Evolutionary conservation across 345 rosid species (phyloP).

Genomic region (Heritiera littoralis): DNA sequence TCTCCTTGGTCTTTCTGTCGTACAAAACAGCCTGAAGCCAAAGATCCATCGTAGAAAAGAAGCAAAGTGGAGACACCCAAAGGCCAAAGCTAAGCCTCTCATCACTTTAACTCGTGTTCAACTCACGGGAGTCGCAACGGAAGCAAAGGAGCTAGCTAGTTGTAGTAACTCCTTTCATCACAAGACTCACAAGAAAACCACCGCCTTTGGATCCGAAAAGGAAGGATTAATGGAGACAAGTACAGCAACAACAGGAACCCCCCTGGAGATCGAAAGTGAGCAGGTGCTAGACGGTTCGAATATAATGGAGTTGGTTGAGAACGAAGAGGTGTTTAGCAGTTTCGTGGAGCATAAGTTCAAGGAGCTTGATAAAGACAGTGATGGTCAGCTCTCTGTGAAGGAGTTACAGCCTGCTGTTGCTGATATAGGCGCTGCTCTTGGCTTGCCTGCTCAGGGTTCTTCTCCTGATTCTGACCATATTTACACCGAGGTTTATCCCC

Average conservation of each 20-base stretch:
- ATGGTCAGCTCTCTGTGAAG: slow-evolving; percentile 78
- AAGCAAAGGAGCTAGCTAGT: background rate
- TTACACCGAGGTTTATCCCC: slow-evolving; percentile 66
- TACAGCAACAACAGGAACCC: slow-evolving; percentile 2
- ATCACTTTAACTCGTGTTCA: slow-evolving; percentile 30
- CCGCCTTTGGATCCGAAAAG: background rate
- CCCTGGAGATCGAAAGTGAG: slow-evolving; percentile 28
- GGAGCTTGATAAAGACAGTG: slow-evolving; percentile 71
- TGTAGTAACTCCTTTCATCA: background rate
- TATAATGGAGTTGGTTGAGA: slow-evolving; percentile 86
- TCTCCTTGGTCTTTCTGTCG: background rate
- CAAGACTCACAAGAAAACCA: slow-evolving; percentile 33
- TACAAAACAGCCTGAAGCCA: background rate
- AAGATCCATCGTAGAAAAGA: background rate
- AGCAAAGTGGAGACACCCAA: background rate
- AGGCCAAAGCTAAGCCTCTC: background rate
- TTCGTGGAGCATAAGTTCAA: slow-evolving; percentile 86
- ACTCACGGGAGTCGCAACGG: slow-evolving; percentile 34
- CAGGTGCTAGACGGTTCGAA: slow-evolving; percentile 82
- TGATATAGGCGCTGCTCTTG: slow-evolving; percentile 91
- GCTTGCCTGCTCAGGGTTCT: slow-evolving; percentile 80
- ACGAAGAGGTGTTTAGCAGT: slow-evolving; percentile 66
- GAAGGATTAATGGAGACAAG: slow-evolving; percentile 38
- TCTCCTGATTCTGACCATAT: slow-evolving; percentile 76
- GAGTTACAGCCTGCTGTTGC: slow-evolving; percentile 94